Percentiles rank a stretch among this genome's conserved stretches.
Evolutionary conservation across 2,329 filamentous ascomycete genomes (phyloP).

Genomic region (Ascocoryne sarcoides): DNA sequence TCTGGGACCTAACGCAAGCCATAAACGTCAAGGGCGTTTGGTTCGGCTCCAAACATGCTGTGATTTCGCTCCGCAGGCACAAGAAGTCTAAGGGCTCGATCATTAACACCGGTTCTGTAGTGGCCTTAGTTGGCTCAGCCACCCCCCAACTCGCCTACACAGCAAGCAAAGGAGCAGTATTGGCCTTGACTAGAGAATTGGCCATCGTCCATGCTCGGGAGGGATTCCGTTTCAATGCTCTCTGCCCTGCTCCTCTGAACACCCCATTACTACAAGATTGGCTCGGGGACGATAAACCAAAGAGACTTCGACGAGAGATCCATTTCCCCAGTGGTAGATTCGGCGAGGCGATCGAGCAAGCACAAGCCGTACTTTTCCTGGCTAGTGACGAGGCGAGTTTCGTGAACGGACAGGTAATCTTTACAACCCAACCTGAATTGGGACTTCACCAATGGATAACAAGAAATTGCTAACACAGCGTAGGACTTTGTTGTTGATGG

Average conservation of each 20-base stretch:
- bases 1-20: conserved; percentile 67
- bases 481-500: conserved; percentile 91
- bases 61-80: conserved; percentile 57
- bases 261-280: conserved; percentile 69
- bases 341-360: conserved; percentile 70
- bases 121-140: conserved; percentile 62
- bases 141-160: conserved; percentile 70
- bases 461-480: conserved; percentile 4
- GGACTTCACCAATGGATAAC: not conserved
- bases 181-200: conserved; percentile 65
- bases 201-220: conserved; percentile 68
- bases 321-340: conserved; percentile 70
- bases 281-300: conserved; percentile 62
- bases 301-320: conserved; percentile 62
- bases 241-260: conserved; percentile 68
- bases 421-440: not conserved
- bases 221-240: conserved; percentile 64
- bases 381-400: conserved; percentile 69
- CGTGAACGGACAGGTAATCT: conserved; percentile 55
- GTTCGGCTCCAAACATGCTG: conserved; percentile 67
- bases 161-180: conserved; percentile 65
- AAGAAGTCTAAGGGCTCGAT: conserved; percentile 59
- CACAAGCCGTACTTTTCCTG: conserved; percentile 64
- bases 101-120: conserved; percentile 67
- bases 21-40: conserved; percentile 76